Base-by-base conservation (phyloP, 805 yeast species). In the Yarrowia porcina region DNA sequence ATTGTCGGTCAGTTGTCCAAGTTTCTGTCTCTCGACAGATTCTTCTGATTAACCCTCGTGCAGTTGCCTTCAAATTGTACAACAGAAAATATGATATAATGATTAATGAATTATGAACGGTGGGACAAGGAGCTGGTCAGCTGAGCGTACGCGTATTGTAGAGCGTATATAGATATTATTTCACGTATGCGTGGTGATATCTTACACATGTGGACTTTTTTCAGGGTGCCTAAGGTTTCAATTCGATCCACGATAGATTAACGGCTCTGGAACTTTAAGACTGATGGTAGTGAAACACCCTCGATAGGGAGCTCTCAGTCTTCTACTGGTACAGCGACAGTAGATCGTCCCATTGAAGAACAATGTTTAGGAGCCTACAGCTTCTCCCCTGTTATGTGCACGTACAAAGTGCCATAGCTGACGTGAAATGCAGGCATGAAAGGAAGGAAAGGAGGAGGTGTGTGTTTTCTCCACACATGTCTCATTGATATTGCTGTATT, bases 21-120 rank as follows among this genome's bases (percentile, higher is more conserved):
- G 56, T 44, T 59, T 59, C 32, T 59, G 54, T 45, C 63, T 10
- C 33, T 59, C 13, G 54, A 45, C 18, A 18, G 63, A 13, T 59
- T 59, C 35, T 45, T 42, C 49, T 42, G 25, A 59, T 13, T 30
- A n/a, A 41, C 18, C 23, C 17, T 39, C 17, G 27, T 18, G 42
- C 42, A 13, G 12, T 25, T 25, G 30, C 35, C 23, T 9, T 9
- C 18, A 13, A 32, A 7, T 18, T 36, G 44, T 36, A 52, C 59
- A 52, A 52, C 59, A 52, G 44, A 52, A 49, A 32, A 49, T 30
- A 36, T 21, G 32, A 39, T 39, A 44, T 39, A 44, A 57, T 27
- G 62, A 57, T 20, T 39, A 32, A 39, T 32, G 56, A 57, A 57
- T 57, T 38, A 54, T 28, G 47, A 41, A 36, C 17, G 36, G 52